These are phyloP conservation scores for Lagenaria siceraria DNA, from an alignment of 306 rosid species.

Conservation along the genomic window DNA sequence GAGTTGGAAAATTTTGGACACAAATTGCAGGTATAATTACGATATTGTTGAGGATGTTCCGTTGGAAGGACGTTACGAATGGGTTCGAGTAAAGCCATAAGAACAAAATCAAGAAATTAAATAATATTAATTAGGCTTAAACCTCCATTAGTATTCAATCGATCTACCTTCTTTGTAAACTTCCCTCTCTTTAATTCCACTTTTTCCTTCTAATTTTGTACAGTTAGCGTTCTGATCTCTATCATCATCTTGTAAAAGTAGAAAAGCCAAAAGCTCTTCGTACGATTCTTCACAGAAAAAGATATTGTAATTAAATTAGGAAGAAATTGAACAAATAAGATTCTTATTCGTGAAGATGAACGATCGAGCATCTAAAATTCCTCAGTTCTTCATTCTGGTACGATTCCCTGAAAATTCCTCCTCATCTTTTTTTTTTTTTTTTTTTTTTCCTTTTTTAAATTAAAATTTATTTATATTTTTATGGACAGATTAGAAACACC, in stretches of 20 bases:
- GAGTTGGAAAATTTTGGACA: conserved; percentile 1
- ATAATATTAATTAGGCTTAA: neutral
- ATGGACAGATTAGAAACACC: neutral
- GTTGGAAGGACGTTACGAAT: conserved; percentile 79
- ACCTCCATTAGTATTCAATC: conserved; percentile 15
- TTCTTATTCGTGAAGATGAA: neutral
- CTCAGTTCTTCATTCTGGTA: neutral
- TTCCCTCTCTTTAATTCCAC: neutral
- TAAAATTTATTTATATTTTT: neutral
- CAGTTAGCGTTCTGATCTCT: conserved; percentile 8
- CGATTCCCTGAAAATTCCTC: neutral
- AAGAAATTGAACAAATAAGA: conserved; percentile 11
- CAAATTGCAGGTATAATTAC: conserved; percentile 59
- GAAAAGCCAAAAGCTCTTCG: conserved; percentile 19
- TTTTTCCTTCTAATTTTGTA: neutral
- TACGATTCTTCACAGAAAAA: conserved; percentile 11
- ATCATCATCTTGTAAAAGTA: neutral
- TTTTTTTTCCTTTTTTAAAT: neutral
- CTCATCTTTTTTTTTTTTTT: neutral
- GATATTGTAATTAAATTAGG: conserved; percentile 26
- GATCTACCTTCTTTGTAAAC: neutral
- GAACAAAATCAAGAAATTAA: neutral
- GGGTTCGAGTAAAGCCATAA: conserved; percentile 68
- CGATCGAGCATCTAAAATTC: neutral
- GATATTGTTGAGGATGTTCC: conserved; percentile 64